These are phyloP conservation scores for Petunia secreta DNA, from an alignment of 257 asterid species.

Conservation along the genomic window DNA sequence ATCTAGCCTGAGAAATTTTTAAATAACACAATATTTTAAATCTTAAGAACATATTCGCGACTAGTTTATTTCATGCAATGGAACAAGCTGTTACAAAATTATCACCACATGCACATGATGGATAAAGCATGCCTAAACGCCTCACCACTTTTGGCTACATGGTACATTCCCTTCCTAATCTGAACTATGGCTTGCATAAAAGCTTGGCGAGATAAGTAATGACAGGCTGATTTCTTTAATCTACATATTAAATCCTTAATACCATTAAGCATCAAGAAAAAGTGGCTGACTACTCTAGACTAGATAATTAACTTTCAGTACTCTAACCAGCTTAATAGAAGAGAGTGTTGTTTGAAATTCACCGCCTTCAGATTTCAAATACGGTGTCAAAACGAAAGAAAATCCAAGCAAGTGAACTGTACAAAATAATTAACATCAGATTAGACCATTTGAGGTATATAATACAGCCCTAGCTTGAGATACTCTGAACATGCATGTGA, in stretches of 20 bases:
- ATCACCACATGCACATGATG: conserved; percentile 11
- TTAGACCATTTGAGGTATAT: conserved; percentile 1
- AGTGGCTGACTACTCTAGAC: conserved; percentile 12
- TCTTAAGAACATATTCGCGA: background rate
- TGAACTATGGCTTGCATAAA: background rate
- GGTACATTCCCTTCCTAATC: background rate
- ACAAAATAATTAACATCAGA: conserved; percentile 18
- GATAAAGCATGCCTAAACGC: background rate
- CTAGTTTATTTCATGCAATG: background rate
- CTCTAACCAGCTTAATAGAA: conserved; percentile 7
- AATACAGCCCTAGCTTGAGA: conserved; percentile 14
- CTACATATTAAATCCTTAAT: background rate
- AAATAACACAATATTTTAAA: background rate
- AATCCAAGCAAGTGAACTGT: background rate
- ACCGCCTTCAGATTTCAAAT: conserved; percentile 6
- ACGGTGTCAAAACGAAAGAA: background rate
- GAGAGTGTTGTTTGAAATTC: background rate
- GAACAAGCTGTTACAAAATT: background rate
- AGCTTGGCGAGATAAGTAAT: background rate
- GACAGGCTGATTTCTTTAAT: background rate
- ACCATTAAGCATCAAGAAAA: conserved; percentile 3
- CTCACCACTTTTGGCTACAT: background rate
- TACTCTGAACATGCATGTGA: conserved; percentile 7
- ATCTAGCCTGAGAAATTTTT: background rate
- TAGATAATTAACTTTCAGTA: background rate